Percentiles rank a stretch among this genome's conserved stretches.
phyloP scores from a whole-genome alignment of 2,329 filamentous ascomycete species.

The Arthrinium puccinioides region DNA sequence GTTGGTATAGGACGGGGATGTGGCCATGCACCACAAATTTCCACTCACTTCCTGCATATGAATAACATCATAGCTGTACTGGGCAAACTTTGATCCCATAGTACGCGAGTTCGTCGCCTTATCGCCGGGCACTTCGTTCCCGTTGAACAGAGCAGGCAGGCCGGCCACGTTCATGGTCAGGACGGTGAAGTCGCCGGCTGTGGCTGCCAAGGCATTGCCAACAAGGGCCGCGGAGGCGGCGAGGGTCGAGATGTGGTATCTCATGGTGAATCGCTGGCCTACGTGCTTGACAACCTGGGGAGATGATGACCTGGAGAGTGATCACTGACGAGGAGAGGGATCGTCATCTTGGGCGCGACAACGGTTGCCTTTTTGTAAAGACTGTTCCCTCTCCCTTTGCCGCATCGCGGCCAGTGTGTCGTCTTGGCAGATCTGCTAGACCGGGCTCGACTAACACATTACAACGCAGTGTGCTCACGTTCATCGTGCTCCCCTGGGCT shows the following conservation, averaged over 20 bases:
- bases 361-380: not conserved
- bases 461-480: not conserved
- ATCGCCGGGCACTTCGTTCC: conserved; percentile 54
- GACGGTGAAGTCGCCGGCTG: conserved; percentile 20
- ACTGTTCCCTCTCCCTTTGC: not conserved
- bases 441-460: too few species aligned
- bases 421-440: too few species aligned
- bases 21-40: too few species aligned
- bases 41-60: conserved; percentile 53
- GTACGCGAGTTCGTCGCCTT: conserved; percentile 48
- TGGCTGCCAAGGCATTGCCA: conserved; percentile 5
- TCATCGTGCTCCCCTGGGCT: not conserved
- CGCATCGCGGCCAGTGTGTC: too few species aligned
- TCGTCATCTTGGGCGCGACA: not conserved
- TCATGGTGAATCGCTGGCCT: conserved; percentile 1
- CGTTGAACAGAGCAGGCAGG: conserved; percentile 37
- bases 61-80: conserved; percentile 54
- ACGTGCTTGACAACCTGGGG: not conserved
- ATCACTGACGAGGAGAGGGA: not conserved
- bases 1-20: too few species aligned
- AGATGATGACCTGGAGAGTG: not conserved
- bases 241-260: not conserved
- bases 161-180: conserved; percentile 24
- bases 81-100: conserved; percentile 49
- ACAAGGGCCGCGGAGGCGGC: conserved; percentile 4